Percentiles rank a stretch among this genome's conserved stretches.
These are phyloP conservation scores for Phaeosphaeriaceae sp. DNA, from an alignment of 2,329 filamentous ascomycete genomes.

Conservation along the genomic window DNA sequence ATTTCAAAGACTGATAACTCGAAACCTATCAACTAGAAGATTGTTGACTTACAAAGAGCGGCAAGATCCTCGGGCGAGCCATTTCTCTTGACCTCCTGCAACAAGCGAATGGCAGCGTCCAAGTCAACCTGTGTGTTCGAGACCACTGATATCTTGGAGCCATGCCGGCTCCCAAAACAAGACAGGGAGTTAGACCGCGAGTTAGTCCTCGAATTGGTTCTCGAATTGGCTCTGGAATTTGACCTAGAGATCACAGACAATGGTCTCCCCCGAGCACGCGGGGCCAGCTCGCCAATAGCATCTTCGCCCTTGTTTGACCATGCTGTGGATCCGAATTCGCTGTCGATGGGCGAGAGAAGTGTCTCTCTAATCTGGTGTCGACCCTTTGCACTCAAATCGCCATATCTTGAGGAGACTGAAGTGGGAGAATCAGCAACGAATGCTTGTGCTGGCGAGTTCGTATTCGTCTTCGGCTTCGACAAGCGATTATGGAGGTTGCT, in stretches of 20 bases:
- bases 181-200: slow-evolving; percentile 35
- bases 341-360: slow-evolving; percentile 36
- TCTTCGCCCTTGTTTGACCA: slow-evolving; percentile 28
- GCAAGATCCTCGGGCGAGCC: slow-evolving; percentile 57
- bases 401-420: slow-evolving; percentile 30
- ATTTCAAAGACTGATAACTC: not conserved
- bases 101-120: slow-evolving; percentile 52
- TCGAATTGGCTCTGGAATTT: slow-evolving; percentile 26
- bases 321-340: slow-evolving; percentile 24
- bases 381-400: slow-evolving; percentile 33
- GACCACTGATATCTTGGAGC: slow-evolving; percentile 38
- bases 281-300: slow-evolving; percentile 24
- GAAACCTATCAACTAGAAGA: not conserved
- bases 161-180: slow-evolving; percentile 28
- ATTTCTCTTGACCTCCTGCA: slow-evolving; percentile 57
- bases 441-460: slow-evolving; percentile 32
- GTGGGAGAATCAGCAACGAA: slow-evolving; percentile 27
- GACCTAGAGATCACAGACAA: slow-evolving; percentile 36
- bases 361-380: slow-evolving; percentile 39
- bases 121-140: slow-evolving; percentile 50
- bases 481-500: slow-evolving; percentile 35
- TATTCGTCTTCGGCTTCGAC: slow-evolving; percentile 46
- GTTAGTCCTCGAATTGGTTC: slow-evolving; percentile 28
- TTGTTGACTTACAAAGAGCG: slow-evolving; percentile 44
- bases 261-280: slow-evolving; percentile 31